A percentile compares a stretch with the other conserved stretches of the same genome.
Evolutionary conservation across 371 early-diverging fungal species (phyloP).

Genomic region (Apophysomyces trapeziformis): DNA sequence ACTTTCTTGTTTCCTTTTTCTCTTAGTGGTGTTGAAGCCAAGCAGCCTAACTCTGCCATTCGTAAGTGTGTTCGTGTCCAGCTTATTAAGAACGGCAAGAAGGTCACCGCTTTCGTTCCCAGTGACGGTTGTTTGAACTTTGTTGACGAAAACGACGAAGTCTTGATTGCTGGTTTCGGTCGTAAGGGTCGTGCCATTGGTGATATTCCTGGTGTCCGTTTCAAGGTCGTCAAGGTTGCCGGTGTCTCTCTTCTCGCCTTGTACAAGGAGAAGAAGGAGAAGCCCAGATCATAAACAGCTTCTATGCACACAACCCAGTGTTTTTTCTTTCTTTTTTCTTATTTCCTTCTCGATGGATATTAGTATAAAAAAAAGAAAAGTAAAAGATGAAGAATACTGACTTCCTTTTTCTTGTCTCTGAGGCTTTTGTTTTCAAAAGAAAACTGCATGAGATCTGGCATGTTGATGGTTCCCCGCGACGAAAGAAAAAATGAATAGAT

Average conservation of each 20-base stretch:
- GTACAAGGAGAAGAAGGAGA: constrained; percentile 99
- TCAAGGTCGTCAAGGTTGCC: constrained; percentile 99
- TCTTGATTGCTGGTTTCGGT: constrained; percentile 97
- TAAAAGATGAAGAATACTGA: too few relatives aligned
- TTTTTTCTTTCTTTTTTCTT: background rate
- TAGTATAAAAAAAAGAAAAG: background rate
- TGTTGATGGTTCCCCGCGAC: too few relatives aligned
- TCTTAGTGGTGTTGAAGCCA: constrained; percentile 99
- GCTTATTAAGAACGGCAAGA: constrained; percentile 99
- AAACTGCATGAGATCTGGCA: too few relatives aligned
- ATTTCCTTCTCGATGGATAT: background rate
- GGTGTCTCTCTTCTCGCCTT: constrained; percentile 99
- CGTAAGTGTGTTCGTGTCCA: constrained; percentile 99
- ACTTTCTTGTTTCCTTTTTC: background rate
- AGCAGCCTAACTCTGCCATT: constrained; percentile 99
- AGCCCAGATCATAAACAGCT: constrained; percentile 90
- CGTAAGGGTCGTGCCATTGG: constrained; percentile 89
- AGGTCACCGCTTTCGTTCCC: constrained; percentile 99
- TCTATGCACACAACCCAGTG: background rate
- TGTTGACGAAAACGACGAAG: constrained; percentile 98
- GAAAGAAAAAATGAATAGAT: too few relatives aligned
- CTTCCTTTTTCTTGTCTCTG: too few relatives aligned
- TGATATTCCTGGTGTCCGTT: constrained; percentile 99
- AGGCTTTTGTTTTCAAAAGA: too few relatives aligned
- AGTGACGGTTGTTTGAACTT: constrained; percentile 99